Evolutionary conservation across 805 yeast species (phyloP).

Genomic region (Kodamaea laetipori): DNA sequence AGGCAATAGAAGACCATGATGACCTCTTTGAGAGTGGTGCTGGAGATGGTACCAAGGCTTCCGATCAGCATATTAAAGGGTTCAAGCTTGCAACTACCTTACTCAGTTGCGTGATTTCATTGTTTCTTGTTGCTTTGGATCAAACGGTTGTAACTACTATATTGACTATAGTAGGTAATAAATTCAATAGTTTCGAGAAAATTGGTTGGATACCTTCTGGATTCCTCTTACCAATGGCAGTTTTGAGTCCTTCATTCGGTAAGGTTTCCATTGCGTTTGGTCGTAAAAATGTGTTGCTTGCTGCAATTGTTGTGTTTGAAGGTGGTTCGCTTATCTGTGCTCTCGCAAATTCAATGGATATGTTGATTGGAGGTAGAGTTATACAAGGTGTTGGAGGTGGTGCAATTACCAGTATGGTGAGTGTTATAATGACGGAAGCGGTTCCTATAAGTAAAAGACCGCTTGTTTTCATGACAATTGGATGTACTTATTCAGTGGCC

Average conservation of each 20-base stretch:
- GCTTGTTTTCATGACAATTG: slow-evolving; percentile 23
- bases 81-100: slow-evolving; percentile 27
- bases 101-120: slow-evolving; percentile 29
- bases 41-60: slow-evolving; percentile 44
- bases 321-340: slow-evolving; percentile 43
- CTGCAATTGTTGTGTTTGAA: slow-evolving; percentile 30
- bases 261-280: slow-evolving; percentile 40
- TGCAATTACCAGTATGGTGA: slow-evolving; percentile 32
- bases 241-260: slow-evolving; percentile 40
- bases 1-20: slow-evolving; percentile 27
- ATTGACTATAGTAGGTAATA: slow-evolving; percentile 36
- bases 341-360: slow-evolving; percentile 35
- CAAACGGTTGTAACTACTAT: slow-evolving; percentile 42
- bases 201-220: slow-evolving; percentile 44
- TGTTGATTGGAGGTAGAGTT: slow-evolving; percentile 44
- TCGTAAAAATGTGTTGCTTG: slow-evolving; percentile 32
- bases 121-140: slow-evolving; percentile 41
- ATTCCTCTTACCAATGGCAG: slow-evolving; percentile 36
- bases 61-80: slow-evolving; percentile 40
- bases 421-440: slow-evolving; percentile 34
- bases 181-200: slow-evolving; percentile 35
- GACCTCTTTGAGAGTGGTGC: slow-evolving; percentile 37
- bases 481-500: slow-evolving; percentile 24
- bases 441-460: slow-evolving; percentile 32
- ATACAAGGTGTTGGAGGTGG: slow-evolving; percentile 43